Percentiles rank a stretch among this genome's conserved stretches.
Conservation (phyloP, 2,329 filamentous ascomycete species). For the Diplocarpon mali region DNA sequence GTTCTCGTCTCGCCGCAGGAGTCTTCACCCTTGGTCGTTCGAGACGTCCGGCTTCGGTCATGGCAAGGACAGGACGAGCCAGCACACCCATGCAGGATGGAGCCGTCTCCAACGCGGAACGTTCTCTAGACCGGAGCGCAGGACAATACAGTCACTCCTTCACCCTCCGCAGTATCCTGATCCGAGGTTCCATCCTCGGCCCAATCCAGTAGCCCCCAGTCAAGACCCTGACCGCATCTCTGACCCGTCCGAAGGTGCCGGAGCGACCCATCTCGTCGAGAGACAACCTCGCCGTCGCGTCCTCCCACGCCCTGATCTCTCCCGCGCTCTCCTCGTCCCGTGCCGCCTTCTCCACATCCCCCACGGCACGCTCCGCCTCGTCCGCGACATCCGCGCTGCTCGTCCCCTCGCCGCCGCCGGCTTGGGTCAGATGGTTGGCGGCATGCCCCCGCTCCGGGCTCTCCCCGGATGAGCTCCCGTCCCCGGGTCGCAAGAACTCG, state of each 20-base stretch:
- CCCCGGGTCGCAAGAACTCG: slow-evolving; percentile 42
- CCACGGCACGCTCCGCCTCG: slow-evolving; percentile 5
- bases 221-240: slow-evolving; percentile 31
- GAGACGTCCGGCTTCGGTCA: no score
- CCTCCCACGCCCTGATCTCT: slow-evolving; percentile 12
- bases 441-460: slow-evolving; percentile 17
- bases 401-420: slow-evolving; percentile 2
- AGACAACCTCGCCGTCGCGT: slow-evolving; percentile 17
- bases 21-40: no score
- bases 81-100: no score
- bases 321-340: slow-evolving; percentile 31
- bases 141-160: slow-evolving; percentile 7
- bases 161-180: slow-evolving; percentile 23
- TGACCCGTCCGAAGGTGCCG: slow-evolving; percentile 21
- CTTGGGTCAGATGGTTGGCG: slow-evolving; percentile 18
- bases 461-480: slow-evolving; percentile 19
- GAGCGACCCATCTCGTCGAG: slow-evolving; percentile 21
- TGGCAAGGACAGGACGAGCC: no score
- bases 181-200: slow-evolving; percentile 43
- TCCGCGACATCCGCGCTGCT: slow-evolving; percentile 17
- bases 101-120: no score
- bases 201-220: slow-evolving; percentile 57
- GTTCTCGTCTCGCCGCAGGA: no score
- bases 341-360: slow-evolving; percentile 1
- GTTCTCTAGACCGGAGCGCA: no score